Evolutionary conservation across 306 rosid genomes (phyloP).

Genomic region (Rosa chinensis): DNA sequence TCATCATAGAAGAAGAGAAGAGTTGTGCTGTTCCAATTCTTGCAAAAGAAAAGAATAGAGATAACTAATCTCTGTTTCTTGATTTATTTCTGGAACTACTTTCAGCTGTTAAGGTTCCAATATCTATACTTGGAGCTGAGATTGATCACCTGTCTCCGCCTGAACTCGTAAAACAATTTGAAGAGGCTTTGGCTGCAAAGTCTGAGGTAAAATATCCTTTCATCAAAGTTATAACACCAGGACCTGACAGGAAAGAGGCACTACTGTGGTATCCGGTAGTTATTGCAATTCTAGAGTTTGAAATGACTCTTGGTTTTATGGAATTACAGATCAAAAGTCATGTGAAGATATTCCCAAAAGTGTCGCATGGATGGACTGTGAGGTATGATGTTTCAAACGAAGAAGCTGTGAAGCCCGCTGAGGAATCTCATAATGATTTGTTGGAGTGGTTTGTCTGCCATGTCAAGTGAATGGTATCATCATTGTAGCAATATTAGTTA

Average conservation of each 20-base stretch:
- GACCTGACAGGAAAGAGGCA: neutral
- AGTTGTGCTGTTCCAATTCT: neutral
- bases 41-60: neutral
- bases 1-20: neutral
- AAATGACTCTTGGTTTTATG: conserved; percentile 4
- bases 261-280: neutral
- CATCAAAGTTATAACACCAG: neutral
- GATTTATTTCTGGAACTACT: neutral
- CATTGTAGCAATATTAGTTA: neutral
- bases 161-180: conserved; percentile 41
- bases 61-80: neutral
- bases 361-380: conserved; percentile 63
- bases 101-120: conserved; percentile 50
- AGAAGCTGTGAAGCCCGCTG: conserved; percentile 47
- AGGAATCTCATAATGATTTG: conserved; percentile 65
- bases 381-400: conserved; percentile 50
- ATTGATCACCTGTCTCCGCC: conserved; percentile 36
- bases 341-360: conserved; percentile 60
- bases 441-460: conserved; percentile 57
- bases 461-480: conserved; percentile 31
- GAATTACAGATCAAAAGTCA: conserved; percentile 45
- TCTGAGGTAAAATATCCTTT: conserved; percentile 34
- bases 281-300: neutral
- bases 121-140: conserved; percentile 54
- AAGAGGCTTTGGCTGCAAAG: conserved; percentile 33